Evolutionary conservation across 2,329 filamentous ascomycete species (phyloP), one percentile per base, ranked within the genome.

Genomic region (Pezicula neosporulosa): DNA sequence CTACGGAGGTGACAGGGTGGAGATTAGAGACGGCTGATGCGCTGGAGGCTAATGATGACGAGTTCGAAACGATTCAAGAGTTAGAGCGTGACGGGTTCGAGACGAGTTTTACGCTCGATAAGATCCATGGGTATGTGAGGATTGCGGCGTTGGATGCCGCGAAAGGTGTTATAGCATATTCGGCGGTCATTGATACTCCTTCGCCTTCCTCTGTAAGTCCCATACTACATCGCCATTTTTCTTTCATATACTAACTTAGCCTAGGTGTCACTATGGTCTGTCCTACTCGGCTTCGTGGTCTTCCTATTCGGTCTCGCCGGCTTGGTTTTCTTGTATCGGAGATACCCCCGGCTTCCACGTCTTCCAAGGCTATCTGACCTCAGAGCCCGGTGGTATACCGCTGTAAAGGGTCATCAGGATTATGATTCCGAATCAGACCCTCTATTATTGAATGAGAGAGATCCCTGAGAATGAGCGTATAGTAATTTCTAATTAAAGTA

Each of bases 1-100:
- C 66, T 10, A 68, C 66, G 9, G 63, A 67, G 37, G 61, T 67
- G 24, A 54, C 47, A n/a, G 42, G 44, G 4, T 61, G 56, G 55
- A 47, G 47, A 27, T 45, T 61, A 18, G 50, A 56, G 36, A 53
- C 18, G 19, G 52, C 44, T 12, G 24, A 36, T 21, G 18, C 39
- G 24, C 21, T 28, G 33, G 42, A 47, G 10, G 51, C 43, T 13
- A 36, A 37, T 8, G 50, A 52, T 38, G 37, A 52, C 3, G 53
- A 51, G 15, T 57, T 51, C 19, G 50, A 49, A 18, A 53, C 50
- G 3, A 37, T 54, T 36, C 24, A 50, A 18, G 49, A 54, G 27
- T 24, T 54, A n/a, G 27, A 51, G 19, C 37, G 35, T 7, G 48
- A 51, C 12, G 57, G 55, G 8, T 59, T 59, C 19, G 57, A 59